Evolutionary conservation across 768 basidiomycete species (phyloP), one percentile per base, ranked within the genome.

Genomic region (Leucosporidium creatinivorum): DNA sequence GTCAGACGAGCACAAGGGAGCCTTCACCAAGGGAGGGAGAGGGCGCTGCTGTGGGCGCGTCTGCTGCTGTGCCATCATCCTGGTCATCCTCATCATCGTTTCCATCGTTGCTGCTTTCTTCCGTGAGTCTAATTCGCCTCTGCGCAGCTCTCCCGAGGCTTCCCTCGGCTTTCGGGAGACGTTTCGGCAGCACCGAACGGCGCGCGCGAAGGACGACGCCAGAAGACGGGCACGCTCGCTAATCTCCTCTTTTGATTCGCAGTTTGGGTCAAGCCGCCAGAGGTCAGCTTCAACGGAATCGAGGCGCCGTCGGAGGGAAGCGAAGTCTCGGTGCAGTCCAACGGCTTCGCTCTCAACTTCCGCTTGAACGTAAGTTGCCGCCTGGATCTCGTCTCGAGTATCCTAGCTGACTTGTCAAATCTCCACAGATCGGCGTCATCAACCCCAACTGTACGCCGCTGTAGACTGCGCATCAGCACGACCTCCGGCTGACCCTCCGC

Each of bases 241-340:
- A 3, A 36, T 17, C 19, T 25, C 2, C 23, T 47, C 18, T 25
- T 19, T 19, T 51, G 39, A 10, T 9, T 21, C 44, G 8, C 66
- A 76, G 75, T 74, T 10, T 74, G 74, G 74, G 71, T 74, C 65
- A 69, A 69, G 50, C 74, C 75, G n/a, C 75, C 75, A 19, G 74
- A 75, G 28, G 70, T 76, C 23, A 30, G 30, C 12, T 76, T 76
- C 66, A 57, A 73, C 15, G 75, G 75, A 33, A 65, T 76, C 51
- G 66, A 69, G 39, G 59, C 66, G 23, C 75, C 75, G 15, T 6
- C 21, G 49, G 51, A 48, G n/a, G 74, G 73, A 4, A 63, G 55
- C 51, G 56, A 70, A 31, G 68, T 72, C 17, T 47, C 67, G 15
- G 50, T 70, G 63, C 61, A 54, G 13, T 30, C 33, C 1, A 52